These are phyloP conservation scores for Psilocybe sp. DNA, from an alignment of 768 basidiomycete species.

Conservation along the genomic window DNA sequence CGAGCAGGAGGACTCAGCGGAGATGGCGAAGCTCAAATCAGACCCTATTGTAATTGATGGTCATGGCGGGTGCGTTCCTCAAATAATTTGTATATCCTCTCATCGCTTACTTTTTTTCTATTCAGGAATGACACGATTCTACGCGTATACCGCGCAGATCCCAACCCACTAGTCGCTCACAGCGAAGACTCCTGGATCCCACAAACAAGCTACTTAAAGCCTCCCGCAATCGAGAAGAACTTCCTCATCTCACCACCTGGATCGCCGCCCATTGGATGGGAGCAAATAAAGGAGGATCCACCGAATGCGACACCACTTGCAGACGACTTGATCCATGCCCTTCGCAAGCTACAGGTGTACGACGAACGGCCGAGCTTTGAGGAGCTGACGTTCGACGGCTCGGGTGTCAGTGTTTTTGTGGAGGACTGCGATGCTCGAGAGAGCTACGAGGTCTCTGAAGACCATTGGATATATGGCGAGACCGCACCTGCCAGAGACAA, in stretches of 20 bases:
- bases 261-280: slow-evolving; percentile 97
- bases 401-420: slow-evolving; percentile 76
- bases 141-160: slow-evolving; percentile 73
- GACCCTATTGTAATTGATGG: slow-evolving; percentile 63
- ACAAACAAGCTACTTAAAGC: slow-evolving; percentile 59
- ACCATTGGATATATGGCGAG: slow-evolving; percentile 66
- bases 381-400: slow-evolving; percentile 64
- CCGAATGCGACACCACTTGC: slow-evolving; percentile 84
- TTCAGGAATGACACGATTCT: slow-evolving; percentile 48
- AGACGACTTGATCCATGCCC: slow-evolving; percentile 80
- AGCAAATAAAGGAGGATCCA: slow-evolving; percentile 85
- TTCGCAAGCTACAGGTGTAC: slow-evolving; percentile 64
- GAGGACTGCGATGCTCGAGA: slow-evolving; percentile 60
- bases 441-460: slow-evolving; percentile 39
- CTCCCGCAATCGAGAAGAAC: slow-evolving; percentile 84
- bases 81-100: slow-evolving; percentile 7
- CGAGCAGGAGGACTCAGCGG: slow-evolving; percentile 57
- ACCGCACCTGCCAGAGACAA: slow-evolving; percentile 48
- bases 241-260: slow-evolving; percentile 98
- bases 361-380: slow-evolving; percentile 41
- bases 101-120: slow-evolving; percentile 4
- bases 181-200: slow-evolving; percentile 31
- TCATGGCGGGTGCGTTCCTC: slow-evolving; percentile 43
- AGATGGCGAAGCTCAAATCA: slow-evolving; percentile 61
- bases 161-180: slow-evolving; percentile 53